Percentiles rank a stretch among this genome's conserved stretches.
Conservation (phyloP, 2,329 filamentous ascomycete genomes). For the Hypoxylon sp. region DNA sequence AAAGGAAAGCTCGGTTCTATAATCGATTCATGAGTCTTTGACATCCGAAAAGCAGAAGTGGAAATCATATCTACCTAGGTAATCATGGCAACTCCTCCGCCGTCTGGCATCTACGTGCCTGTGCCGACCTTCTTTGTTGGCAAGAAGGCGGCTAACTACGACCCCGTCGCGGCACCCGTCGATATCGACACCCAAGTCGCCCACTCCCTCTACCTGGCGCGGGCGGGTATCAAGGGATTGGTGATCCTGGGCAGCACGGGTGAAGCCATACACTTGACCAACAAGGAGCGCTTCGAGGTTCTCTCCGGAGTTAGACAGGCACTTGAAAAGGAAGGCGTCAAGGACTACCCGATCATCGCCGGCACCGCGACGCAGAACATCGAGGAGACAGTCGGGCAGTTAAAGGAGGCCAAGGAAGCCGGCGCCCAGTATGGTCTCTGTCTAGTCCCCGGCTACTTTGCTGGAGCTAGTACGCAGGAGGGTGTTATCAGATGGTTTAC, state of each 20-base stretch:
- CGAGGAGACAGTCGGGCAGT: slow-evolving; percentile 66
- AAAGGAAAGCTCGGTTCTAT: background rate
- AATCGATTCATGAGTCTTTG: background rate
- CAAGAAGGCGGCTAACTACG: slow-evolving; percentile 49
- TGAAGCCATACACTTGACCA: slow-evolving; percentile 68
- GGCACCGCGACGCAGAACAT: slow-evolving; percentile 69
- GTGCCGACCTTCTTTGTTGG: slow-evolving; percentile 68
- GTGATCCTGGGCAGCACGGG: slow-evolving; percentile 70
- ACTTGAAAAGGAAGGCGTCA: slow-evolving; percentile 62
- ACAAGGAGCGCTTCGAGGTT: slow-evolving; percentile 62
- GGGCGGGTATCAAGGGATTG: slow-evolving; percentile 65
- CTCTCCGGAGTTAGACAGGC: slow-evolving; percentile 62
- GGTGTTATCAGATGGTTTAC: slow-evolving; percentile 66
- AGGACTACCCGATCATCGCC: slow-evolving; percentile 64
- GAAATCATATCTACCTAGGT: too few relatives aligned
- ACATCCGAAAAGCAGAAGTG: background rate
- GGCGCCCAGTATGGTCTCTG: slow-evolving; percentile 67
- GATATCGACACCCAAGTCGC: slow-evolving; percentile 65
- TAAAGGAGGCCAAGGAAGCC: slow-evolving; percentile 62
- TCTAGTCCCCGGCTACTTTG: slow-evolving; percentile 68
- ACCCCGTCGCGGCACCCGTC: slow-evolving; percentile 56
- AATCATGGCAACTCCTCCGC: slow-evolving; percentile 45
- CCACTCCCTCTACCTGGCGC: slow-evolving; percentile 67
- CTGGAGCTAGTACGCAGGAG: slow-evolving; percentile 60
- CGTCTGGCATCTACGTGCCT: slow-evolving; percentile 62